Conservation (phyloP, 1,139 yeast genomes). For the Tardiomyces depauwii region DNA sequence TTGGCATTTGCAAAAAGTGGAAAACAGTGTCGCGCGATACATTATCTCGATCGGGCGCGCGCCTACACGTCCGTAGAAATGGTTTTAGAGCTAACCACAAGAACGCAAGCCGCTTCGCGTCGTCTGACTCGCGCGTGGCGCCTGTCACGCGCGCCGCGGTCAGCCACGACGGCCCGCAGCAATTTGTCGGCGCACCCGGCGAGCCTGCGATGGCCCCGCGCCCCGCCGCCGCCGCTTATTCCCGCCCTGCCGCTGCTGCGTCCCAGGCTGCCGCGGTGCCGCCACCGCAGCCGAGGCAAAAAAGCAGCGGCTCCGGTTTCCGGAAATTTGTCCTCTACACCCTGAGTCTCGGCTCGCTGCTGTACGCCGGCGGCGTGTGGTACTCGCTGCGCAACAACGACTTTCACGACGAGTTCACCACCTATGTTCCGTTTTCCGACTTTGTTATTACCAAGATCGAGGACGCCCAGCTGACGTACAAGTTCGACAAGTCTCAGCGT, state of each 20-base stretch:
- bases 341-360: slow-evolving; percentile 15
- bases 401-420: slow-evolving; percentile 36
- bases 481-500: neutral
- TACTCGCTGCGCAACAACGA: slow-evolving; percentile 27
- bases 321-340: slow-evolving; percentile 22
- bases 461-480: slow-evolving; percentile 24
- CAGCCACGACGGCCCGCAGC: neutral
- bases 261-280: no score
- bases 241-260: no score
- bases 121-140: neutral
- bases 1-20: no score
- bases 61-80: neutral
- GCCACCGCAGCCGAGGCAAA: no score
- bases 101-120: neutral
- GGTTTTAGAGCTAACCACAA: neutral
- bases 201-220: neutral
- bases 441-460: slow-evolving; percentile 39
- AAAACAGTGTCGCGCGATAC: no score
- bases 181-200: neutral
- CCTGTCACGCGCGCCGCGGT: neutral
- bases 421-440: slow-evolving; percentile 52
- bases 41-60: neutral
- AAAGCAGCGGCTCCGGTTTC: neutral
- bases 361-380: slow-evolving; percentile 29
- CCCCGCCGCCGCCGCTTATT: no score